Base-by-base conservation (phyloP, 345 rosid species). In the Sisymbrium irio region DNA sequence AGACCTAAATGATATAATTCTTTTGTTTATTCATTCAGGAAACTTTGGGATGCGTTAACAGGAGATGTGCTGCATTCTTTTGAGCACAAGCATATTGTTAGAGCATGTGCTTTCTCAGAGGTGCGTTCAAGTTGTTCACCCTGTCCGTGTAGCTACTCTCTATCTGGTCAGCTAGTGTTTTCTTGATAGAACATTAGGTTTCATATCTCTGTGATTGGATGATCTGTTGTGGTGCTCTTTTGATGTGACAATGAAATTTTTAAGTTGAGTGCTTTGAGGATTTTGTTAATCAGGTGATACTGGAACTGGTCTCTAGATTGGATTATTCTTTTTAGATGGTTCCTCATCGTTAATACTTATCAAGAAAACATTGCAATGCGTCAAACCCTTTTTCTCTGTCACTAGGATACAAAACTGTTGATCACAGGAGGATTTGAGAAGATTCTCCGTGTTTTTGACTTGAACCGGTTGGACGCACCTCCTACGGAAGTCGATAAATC, bases 81-180 rank as follows among this genome's bases (percentile, higher is more conserved):
- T 80, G 97, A 93, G 49, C 98, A 93, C 82, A 90, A 88, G 81
- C 95, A 93, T 79, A 90, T 93, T 57, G 96, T 93, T 71, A 83
- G 97, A 60, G 92, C 98, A 5, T 90, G 96, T 47, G 86, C 93
- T 56, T 90, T 93, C 81, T 93, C 98, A 3, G 93, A 88, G 87
- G 97, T 90, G 60, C 1, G 74, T 44, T 67, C 19, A 9, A 42
- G 18, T 25, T 55, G 9, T n/a, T 14, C 37, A 25, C 50, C 20
- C 3, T 58, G 49, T 57, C 6, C 3, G 0, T 49, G 25, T 37
- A 25, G 35, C 57, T 33, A 13, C 64, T 54, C 60, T 54, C 7
- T 22, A 13, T 44, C 7, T 53, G 35, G 56, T 35, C 39, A 44
- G 11, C 11, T 35, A 1, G 9, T 33, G 14, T 22, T 8, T 7